These are phyloP conservation scores for Buddleja alternifolia DNA, from an alignment of 257 asterid genomes.

Conservation along the genomic window DNA sequence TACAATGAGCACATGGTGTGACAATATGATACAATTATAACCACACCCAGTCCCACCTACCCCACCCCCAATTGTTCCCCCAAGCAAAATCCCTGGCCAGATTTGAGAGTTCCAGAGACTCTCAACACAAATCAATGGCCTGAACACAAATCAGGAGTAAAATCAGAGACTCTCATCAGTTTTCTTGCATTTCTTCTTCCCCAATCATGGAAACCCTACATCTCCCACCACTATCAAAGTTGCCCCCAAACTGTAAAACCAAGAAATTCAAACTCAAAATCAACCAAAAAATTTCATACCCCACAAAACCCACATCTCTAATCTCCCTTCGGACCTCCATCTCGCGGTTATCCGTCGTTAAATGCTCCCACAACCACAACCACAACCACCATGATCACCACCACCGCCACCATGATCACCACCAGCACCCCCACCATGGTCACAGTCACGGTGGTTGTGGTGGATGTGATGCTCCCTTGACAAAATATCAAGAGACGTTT, in stretches of 20 bases:
- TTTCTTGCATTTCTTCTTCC: no score
- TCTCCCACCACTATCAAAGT: conserved; percentile 30
- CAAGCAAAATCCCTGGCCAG: not conserved
- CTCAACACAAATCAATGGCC: no score
- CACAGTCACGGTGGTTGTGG: conserved; percentile 36
- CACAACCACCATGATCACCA: conserved; percentile 31
- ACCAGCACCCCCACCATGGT: conserved; percentile 31
- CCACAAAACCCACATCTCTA: conserved; percentile 17
- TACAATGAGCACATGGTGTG: conserved; percentile 38
- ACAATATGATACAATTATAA: conserved; percentile 23
- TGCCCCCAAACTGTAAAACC: conserved; percentile 34
- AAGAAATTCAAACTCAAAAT: conserved; percentile 36
- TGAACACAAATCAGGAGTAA: no score
- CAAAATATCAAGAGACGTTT: conserved; percentile 65
- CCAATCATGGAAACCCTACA: conserved; percentile 51
- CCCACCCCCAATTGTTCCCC: not conserved
- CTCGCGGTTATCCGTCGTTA: conserved; percentile 28
- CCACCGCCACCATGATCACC: conserved; percentile 35
- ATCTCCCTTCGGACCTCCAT: conserved; percentile 25
- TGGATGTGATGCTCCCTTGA: conserved; percentile 38
- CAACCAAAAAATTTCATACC: conserved; percentile 16
- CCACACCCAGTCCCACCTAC: conserved; percentile 37
- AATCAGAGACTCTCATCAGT: not conserved
- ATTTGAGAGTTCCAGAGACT: no score
- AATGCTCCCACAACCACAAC: conserved; percentile 38